Base-by-base conservation (phyloP, 345 rosid genomes). In the Hibiscus tridactylites region DNA sequence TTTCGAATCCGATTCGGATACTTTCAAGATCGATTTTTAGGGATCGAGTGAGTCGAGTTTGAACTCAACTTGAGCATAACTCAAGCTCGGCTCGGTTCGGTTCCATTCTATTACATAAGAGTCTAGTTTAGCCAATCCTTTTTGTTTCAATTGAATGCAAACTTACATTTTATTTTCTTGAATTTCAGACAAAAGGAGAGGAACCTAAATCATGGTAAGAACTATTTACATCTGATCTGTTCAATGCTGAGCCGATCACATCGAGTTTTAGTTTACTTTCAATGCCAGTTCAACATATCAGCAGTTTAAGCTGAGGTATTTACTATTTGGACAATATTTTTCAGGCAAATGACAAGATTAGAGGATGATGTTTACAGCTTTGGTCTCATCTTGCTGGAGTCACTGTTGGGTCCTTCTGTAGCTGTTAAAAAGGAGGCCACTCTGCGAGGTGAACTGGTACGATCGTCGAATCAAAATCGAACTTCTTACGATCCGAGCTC, bases 341-440 rank as follows among this genome's bases (percentile, higher is more conserved):
- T 13, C 86, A 88, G 96, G 73, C 83, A 77, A 79, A 75, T 62
- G 73, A 77, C 76, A 70, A 85, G 84, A 74, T 65, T 67, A 77
- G 92, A 88, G 72, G 96, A 94, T 54, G 98, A 94, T 74, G 96
- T 91, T 54, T 91, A 94, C 83, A 86, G 87, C 86, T 90, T 94
- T 70, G 98, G 97, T 58, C 86, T 94, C 75, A 84, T 91, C 80
- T 81, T 94, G 58, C 90, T 94, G 10, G 98, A 94, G 75, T 91
- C 97, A 16, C 86, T 94, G 17, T 88, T 94, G n/a, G 98, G 98
- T 59, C 91, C 96, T 50, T 39, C 86, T 31, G 87, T 81, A n/a
- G 81, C 79, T 6, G 84, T 90, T 29, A 94, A 94, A 81, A 90
- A 87, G 78, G 98, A 90, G 60, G 78, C 92, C 9, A 88, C 85